Base-by-base conservation (phyloP, 2,329 filamentous ascomycete species). In the Aureobasidium uvarum region DNA sequence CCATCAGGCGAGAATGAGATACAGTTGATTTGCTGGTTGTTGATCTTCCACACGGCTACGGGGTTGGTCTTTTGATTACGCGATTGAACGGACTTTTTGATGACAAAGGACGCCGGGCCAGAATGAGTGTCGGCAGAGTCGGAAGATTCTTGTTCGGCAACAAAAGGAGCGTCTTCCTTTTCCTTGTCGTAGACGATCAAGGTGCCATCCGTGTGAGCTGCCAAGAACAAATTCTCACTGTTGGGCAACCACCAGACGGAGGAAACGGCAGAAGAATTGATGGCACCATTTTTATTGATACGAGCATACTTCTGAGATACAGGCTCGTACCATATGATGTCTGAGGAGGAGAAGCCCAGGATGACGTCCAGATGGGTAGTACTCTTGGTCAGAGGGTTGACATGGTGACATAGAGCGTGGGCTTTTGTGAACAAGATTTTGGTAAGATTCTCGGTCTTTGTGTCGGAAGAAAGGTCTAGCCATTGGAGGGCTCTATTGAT, bases 281-380 rank as follows among this genome's bases (percentile, higher is more conserved):
- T 96, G 65, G 90, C 85, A 28, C 94, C 89, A 75, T 98, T 98
- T 79, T 99, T 99, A 75, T 99, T 99, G 72, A 99, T 83, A 23
- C 95, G 88, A 3, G 92, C 91, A 77, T 99, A 99, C 74, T 96
- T 92, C 72, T 98, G 94, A 45, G 92, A 94, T 72, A 97, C 91
- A 13, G 95, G 93, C 77, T 99, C 95, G 81, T 95, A 98, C 95
- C 95, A 99, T 68, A 99, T 94, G 55, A 99, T 92, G 76, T 99
- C 95, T 45, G 93, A 92, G 0, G 93, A 96, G 7, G 94, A 97
- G 73, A 96, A 98, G 0, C 95, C 95, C 87, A 99, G 90, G 66
- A 96, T 87, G 23, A 99, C 83, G 74, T 99, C 95, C 48, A 99
- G 83, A 73, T 98, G 94, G 5, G 84, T 86, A 3, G 84, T 75